Evolutionary conservation across 352 stramenopile species (phyloP).

Genomic region (Phytopythium montanum): DNA sequence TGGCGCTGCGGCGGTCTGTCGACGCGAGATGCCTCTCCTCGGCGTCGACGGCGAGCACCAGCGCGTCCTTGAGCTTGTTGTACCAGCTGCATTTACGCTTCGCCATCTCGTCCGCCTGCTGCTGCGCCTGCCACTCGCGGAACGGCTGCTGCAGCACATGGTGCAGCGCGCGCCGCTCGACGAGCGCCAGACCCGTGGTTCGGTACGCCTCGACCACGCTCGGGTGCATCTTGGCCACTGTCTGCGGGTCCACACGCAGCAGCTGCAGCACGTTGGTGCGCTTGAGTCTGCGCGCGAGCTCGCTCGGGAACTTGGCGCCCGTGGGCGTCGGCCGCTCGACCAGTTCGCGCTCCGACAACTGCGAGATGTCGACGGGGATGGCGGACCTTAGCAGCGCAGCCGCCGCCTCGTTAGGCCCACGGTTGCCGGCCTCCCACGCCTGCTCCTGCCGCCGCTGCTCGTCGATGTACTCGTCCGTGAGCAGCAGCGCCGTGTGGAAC

Average conservation of each 20-base stretch:
- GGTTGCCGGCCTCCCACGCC: constrained; percentile 72
- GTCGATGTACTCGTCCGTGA: constrained; percentile 88
- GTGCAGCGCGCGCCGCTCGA: constrained; percentile 88
- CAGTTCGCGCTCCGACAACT: constrained; percentile 77
- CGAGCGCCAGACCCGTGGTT: constrained; percentile 61
- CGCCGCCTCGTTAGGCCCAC: constrained; percentile 40
- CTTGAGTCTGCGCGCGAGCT: constrained; percentile 84
- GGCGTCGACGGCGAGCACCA: constrained; percentile 29
- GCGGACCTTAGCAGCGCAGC: constrained; percentile 58
- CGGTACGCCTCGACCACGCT: constrained; percentile 67
- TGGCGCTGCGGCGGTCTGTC: background rate
- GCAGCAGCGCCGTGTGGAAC: constrained; percentile 86
- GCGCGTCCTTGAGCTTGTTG: constrained; percentile 69
- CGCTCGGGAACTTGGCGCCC: constrained; percentile 50
- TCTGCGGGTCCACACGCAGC: constrained; percentile 64
- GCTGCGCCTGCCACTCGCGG: constrained; percentile 69
- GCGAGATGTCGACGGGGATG: constrained; percentile 79
- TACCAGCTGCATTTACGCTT: constrained; percentile 82
- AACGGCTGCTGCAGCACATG: constrained; percentile 48
- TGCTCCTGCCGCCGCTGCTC: constrained; percentile 61
- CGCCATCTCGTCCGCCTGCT: constrained; percentile 78
- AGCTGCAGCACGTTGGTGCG: constrained; percentile 87
- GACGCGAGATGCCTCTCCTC: constrained; percentile 25
- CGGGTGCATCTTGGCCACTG: constrained; percentile 81
- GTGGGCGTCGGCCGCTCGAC: constrained; percentile 47